A percentile compares a stretch with the other conserved stretches of the same genome.
phyloP scores from a whole-genome alignment of 805 yeast genomes.

The Myxozyma vanderwaltii region DNA sequence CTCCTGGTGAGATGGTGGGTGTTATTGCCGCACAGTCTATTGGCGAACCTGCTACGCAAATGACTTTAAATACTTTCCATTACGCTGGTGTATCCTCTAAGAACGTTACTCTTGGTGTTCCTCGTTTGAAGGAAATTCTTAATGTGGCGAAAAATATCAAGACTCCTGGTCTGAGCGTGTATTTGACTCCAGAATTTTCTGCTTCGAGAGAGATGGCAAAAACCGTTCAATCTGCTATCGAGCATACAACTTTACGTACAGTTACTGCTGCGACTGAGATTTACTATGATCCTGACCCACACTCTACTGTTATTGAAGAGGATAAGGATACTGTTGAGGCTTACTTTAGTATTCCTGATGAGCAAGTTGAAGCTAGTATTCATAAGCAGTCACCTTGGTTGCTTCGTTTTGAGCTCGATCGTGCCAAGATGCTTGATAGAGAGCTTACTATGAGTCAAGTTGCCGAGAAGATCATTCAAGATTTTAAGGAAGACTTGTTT shows the following conservation, averaged over 20 bases:
- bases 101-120: conserved; percentile 96
- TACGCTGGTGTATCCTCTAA: conserved; percentile 97
- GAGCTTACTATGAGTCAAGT: conserved; percentile 98
- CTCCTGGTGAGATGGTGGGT: conserved; percentile 99
- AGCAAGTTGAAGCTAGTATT: conserved; percentile 88
- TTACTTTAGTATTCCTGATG: conserved; percentile 96
- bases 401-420: conserved; percentile 91
- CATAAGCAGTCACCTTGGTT: conserved; percentile 98
- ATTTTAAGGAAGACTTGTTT: conserved; percentile 91
- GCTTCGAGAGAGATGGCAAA: conserved; percentile 92
- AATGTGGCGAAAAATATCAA: conserved; percentile 98
- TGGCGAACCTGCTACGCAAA: conserved; percentile 98
- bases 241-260: conserved; percentile 90
- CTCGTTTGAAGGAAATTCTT: conserved; percentile 95
- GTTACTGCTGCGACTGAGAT: conserved; percentile 98
- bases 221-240: conserved; percentile 93
- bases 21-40: conserved; percentile 96
- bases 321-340: conserved; percentile 97
- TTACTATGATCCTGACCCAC: conserved; percentile 97
- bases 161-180: conserved; percentile 99
- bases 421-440: conserved; percentile 98
- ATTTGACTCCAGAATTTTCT: conserved; percentile 76
- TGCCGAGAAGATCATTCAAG: conserved; percentile 89
- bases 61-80: conserved; percentile 97
- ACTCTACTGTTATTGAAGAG: conserved; percentile 92